Evolutionary conservation across 2,329 filamentous ascomycete species (phyloP), one percentile per base, ranked within the genome.

Genomic region (Escovopsis sp.): DNA sequence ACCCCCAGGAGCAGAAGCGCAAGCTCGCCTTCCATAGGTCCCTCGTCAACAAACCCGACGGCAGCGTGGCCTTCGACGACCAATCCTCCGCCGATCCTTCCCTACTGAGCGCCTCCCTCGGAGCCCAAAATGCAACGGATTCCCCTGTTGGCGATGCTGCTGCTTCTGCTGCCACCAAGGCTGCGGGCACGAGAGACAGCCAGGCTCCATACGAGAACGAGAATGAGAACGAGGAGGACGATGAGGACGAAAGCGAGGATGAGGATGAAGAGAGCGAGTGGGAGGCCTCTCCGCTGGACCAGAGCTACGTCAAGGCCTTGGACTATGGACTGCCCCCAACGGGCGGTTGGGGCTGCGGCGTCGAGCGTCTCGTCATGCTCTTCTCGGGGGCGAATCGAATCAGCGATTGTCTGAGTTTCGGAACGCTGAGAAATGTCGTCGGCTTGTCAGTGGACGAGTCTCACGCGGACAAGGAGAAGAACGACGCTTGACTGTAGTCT

Each of bases 311-410:
- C 32, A 72, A 79, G 45, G 84, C 83, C 4, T 58, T 98, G 34
- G 84, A 93, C 54, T 85, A 83, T 60, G 90, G 85, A 0, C 61
- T 98, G 40, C 90, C 90, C n/a, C 85, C 90, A 1, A 98, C 90
- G 0, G 90, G 88, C 0, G 90, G 90, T 4, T 98, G 90, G 90
- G 90, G 90, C 2, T 92, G 86, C 48, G 90, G 90, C 1, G 65
- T 98, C 29, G 90, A 98, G 58, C 68, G 90, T 35, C 63, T 98
- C 35, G 79, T 85, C 27, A 98, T 98, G 90, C 60, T 94, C 33
- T 83, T 96, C 48, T 74, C 79, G 1, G 86, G 83, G 0, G 68
- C 75, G 26, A 72, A 72, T 52, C 72, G 80, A 46, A 94, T 98
- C 49, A 74, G 72, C 27, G 87, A 96, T 57, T 85, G 88, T 14